Percentiles rank a stretch among this genome's conserved stretches.
phyloP scores from a whole-genome alignment of 495 filamentous ascomycete species.

The Ramalina intermedia region DNA sequence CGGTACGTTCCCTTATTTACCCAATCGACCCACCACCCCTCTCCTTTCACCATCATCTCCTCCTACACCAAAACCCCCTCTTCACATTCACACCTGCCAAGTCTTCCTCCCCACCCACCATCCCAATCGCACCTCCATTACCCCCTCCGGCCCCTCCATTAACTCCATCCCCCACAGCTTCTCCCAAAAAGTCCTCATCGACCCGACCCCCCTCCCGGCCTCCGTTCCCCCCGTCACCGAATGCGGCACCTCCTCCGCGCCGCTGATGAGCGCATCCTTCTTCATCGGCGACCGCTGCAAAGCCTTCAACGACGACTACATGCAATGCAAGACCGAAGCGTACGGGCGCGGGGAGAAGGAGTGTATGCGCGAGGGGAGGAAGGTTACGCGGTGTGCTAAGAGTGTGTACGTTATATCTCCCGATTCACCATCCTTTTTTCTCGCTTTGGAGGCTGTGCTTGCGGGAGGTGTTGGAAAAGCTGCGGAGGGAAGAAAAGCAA shows the following conservation, averaged over 20 bases:
- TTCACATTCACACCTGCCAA: neutral
- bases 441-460: too few species aligned
- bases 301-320: conserved; percentile 95
- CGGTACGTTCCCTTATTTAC: conserved; percentile 1
- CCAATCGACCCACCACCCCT: neutral
- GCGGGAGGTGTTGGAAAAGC: too few species aligned
- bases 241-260: conserved; percentile 80
- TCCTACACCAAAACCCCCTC: neutral
- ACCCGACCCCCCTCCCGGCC: conserved; percentile 88
- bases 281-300: conserved; percentile 94
- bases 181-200: conserved; percentile 81
- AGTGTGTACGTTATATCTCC: conserved; percentile 60
- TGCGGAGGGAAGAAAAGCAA: neutral
- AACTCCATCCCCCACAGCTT: conserved; percentile 43
- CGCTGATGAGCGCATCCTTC: conserved; percentile 80
- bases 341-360: conserved; percentile 80
- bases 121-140: neutral
- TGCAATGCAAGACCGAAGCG: conserved; percentile 94
- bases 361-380: conserved; percentile 88
- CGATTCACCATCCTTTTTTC: neutral
- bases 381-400: conserved; percentile 88
- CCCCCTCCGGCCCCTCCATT: neutral
- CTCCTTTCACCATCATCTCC: neutral
- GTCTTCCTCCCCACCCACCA: neutral
- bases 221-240: conserved; percentile 84